Evolutionary conservation across 257 asterid genomes (phyloP).

Genomic region (Thymus quinquecostatus): DNA sequence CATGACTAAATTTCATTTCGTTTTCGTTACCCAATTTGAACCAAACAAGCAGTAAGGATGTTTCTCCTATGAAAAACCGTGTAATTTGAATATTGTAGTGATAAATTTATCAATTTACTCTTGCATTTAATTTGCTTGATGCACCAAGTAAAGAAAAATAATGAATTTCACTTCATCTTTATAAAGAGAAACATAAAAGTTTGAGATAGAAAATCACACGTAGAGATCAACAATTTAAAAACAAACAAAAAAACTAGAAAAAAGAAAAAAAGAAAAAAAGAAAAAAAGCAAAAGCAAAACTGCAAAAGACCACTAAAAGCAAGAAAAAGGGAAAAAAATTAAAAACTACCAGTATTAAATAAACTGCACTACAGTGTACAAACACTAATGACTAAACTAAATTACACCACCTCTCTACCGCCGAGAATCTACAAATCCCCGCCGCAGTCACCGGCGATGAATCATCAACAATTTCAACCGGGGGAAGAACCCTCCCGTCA

Average conservation of each 20-base stretch:
- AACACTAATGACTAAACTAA: slow-evolving; percentile 27
- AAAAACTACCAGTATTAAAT: not conserved
- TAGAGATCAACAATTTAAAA: not conserved
- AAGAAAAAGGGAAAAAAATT: not conserved
- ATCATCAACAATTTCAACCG: slow-evolving; percentile 54
- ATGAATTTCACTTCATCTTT: too few relatives aligned
- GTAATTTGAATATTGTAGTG: too few relatives aligned
- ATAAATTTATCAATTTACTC: too few relatives aligned
- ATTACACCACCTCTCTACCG: slow-evolving; percentile 55
- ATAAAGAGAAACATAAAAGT: too few relatives aligned
- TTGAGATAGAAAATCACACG: too few relatives aligned
- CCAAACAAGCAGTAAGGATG: too few relatives aligned
- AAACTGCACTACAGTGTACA: slow-evolving; percentile 28
- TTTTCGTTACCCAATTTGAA: too few relatives aligned
- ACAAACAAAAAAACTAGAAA: not conserved
- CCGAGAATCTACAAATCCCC: slow-evolving; percentile 66
- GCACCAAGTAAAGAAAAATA: too few relatives aligned
- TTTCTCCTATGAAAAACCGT: too few relatives aligned
- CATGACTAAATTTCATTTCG: too few relatives aligned
- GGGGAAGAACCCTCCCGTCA: slow-evolving; percentile 87
- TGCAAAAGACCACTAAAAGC: slow-evolving; percentile 13
- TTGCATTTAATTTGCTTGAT: too few relatives aligned
- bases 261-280: too few relatives aligned
- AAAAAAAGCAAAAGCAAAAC: not conserved
- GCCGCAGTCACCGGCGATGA: slow-evolving; percentile 47